Base-by-base conservation (phyloP, 257 asterid species). In the Forsythia viridissima region DNA sequence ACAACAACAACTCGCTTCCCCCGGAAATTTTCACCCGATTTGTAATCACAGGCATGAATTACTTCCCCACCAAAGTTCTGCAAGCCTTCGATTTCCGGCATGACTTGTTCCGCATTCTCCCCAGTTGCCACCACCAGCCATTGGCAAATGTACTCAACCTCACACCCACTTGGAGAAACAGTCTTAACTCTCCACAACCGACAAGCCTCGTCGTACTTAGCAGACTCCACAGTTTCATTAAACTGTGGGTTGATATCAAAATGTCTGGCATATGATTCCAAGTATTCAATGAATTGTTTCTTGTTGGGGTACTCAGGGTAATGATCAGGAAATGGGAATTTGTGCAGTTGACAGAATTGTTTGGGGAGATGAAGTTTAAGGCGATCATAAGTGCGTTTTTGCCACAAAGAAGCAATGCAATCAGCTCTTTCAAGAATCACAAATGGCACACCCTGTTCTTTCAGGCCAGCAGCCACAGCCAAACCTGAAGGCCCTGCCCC, bases 401-500 rank as follows among this genome's bases (percentile, higher is more conserved):
- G 94, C 98, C 98, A 94, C 9, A 94, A 82, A 5, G 98, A 92
- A 0, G 98, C 98, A 82, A 92, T 90, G 92, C 97, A 94, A 73
- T 91, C 94, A 36, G 94, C 81, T 20, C 94, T 83, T 59, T 94
- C 98, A 2, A 94, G 75, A 74, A 94, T 72, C 0, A 94, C 92
- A 77, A 78, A 91, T 0, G 98, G 97, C 24, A 92, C 89, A 42
- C 94, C 94, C 42, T 91, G 91, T 40, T 86, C 88, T 72, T 82
- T 83, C 0, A 94, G 86, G 77, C 98, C 96, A 15, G 97, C 97
- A 24, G 96, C 98, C 12, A 94, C 98, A 2, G 98, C 98, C 34
- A 94, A 85, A 21, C 98, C 98, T 0, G 98, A 94, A 7, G 97
- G 98, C 42, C 98, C 98, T 4, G 92, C 97, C 1, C 98, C 98